A percentile compares a stretch with the other conserved stretches of the same genome.
phyloP scores from a whole-genome alignment of 1,139 yeast species.

The Ogataea hybrid region DNA sequence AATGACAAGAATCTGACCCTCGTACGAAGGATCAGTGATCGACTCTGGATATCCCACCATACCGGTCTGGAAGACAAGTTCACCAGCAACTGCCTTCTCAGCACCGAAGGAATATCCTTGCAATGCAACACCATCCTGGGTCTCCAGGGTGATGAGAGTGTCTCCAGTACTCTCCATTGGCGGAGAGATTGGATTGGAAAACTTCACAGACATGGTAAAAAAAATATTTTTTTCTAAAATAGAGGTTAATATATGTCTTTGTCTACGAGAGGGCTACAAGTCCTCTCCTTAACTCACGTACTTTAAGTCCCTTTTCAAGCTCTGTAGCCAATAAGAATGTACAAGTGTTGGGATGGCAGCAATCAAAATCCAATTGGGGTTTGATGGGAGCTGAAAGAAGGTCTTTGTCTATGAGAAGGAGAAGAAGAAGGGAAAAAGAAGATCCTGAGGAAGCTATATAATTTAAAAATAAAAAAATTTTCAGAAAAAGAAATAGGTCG shows the following conservation, averaged over 20 bases:
- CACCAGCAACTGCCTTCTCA: conserved; percentile 86
- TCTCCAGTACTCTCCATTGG: conserved; percentile 82
- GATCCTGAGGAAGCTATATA: conserved; percentile 14
- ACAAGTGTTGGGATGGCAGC: conserved; percentile 6
- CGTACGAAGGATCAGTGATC: conserved; percentile 97
- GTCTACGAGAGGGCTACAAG: conserved; percentile 5
- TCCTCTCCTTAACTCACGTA: conserved; percentile 12
- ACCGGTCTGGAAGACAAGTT: conserved; percentile 98
- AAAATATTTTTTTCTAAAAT: conserved; percentile 1
- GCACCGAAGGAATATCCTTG: conserved; percentile 99
- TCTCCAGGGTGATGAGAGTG: conserved; percentile 84
- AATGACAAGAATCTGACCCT: conserved; percentile 95
- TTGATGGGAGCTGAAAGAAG: conserved; percentile 19
- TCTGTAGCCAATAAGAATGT: conserved; percentile 8
- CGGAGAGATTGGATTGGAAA: conserved; percentile 80
- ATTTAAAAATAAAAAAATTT: conserved; percentile 9
- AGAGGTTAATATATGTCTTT: neutral
- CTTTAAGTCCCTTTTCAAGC: conserved; percentile 9
- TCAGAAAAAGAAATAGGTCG: conserved; percentile 14
- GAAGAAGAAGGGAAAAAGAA: conserved; percentile 25
- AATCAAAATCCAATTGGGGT: conserved; percentile 15
- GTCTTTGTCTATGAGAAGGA: conserved; percentile 24
- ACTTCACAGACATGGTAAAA: conserved; percentile 30
- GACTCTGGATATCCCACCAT: conserved; percentile 99
- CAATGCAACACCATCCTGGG: conserved; percentile 83